These are phyloP conservation scores for Ophioceras dolichostomum DNA, from an alignment of 2,329 filamentous ascomycete species.

Conservation along the genomic window DNA sequence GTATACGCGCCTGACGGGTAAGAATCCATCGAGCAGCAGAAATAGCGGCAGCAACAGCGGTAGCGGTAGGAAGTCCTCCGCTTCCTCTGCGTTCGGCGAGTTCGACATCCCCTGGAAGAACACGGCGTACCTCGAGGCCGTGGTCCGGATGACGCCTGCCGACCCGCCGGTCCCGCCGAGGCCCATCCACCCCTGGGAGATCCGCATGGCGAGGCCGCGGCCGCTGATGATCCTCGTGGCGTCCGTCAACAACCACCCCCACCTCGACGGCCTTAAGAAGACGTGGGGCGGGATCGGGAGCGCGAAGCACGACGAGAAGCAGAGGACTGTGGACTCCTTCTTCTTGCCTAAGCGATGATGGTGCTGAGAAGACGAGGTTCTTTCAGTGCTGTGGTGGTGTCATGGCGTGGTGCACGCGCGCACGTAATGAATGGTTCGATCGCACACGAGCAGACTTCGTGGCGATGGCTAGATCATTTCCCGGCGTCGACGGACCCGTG, in stretches of 20 bases:
- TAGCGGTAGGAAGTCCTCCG: too few species aligned
- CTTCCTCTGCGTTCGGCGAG: conserved; percentile 9
- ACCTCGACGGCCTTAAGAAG: conserved; percentile 63
- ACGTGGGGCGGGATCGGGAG: conserved; percentile 76
- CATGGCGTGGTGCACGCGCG: too few species aligned
- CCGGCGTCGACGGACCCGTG: too few species aligned
- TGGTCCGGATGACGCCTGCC: not conserved
- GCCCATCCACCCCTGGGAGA: too few species aligned
- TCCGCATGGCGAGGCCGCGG: conserved; percentile 3
- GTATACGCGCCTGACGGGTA: conserved; percentile 7
- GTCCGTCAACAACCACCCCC: conserved; percentile 54
- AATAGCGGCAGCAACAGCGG: too few species aligned
- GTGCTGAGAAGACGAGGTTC: conserved; percentile 14
- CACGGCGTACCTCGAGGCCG: conserved; percentile 31
- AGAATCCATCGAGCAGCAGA: too few species aligned
- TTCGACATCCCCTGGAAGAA: conserved; percentile 35
- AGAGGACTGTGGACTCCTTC: conserved; percentile 66
- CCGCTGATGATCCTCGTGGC: not conserved
- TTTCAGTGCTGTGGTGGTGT: not conserved
- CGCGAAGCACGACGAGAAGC: conserved; percentile 59
- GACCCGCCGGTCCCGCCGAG: too few species aligned
- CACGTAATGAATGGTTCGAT: too few species aligned
- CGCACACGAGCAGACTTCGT: too few species aligned
- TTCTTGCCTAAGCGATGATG: conserved; percentile 44
- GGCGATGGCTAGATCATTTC: too few species aligned